phyloP scores from a whole-genome alignment of 495 filamentous ascomycete species.

The Xylaria longipes region DNA sequence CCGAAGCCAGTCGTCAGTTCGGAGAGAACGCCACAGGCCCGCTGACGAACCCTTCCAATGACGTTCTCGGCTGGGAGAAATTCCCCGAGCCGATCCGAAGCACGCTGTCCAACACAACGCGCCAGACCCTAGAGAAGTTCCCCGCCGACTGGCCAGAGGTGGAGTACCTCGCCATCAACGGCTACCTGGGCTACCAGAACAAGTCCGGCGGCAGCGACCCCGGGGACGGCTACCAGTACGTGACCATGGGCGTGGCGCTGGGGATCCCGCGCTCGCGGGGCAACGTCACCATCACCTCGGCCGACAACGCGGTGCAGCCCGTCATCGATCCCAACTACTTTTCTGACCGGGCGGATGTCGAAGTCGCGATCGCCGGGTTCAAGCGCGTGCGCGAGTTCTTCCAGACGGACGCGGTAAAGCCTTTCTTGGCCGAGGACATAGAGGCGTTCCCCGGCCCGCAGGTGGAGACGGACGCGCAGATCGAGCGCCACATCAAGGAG shows the following conservation, averaged over 20 bases:
- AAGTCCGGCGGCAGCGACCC: slow-evolving; percentile 46
- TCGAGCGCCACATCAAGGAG: slow-evolving; percentile 50
- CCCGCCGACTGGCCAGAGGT: slow-evolving; percentile 66
- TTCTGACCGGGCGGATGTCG: slow-evolving; percentile 57
- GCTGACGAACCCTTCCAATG: slow-evolving; percentile 46
- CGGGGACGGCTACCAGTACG: slow-evolving; percentile 53
- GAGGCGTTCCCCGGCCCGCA: slow-evolving; percentile 56
- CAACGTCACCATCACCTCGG: slow-evolving; percentile 58
- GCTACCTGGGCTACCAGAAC: slow-evolving; percentile 35
- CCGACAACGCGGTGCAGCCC: slow-evolving; percentile 52
- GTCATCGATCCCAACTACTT: slow-evolving; percentile 64
- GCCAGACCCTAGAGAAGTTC: slow-evolving; percentile 43
- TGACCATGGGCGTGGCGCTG: slow-evolving; percentile 49
- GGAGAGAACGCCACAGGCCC: slow-evolving; percentile 40
- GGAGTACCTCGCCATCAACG: slow-evolving; percentile 50
- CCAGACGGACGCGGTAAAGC: slow-evolving; percentile 31
- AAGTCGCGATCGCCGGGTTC: slow-evolving; percentile 60
- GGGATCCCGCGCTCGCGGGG: slow-evolving; percentile 60
- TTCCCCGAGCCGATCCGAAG: slow-evolving; percentile 45
- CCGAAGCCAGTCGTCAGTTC: slow-evolving; percentile 27
- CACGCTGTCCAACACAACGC: slow-evolving; percentile 34
- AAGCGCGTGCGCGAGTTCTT: slow-evolving; percentile 56
- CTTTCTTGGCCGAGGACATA: slow-evolving; percentile 47
- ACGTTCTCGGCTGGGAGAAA: slow-evolving; percentile 59
- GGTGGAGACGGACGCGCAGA: slow-evolving; percentile 58